phyloP scores from a whole-genome alignment of 345 rosid genomes.

The Alliaria petiolata region DNA sequence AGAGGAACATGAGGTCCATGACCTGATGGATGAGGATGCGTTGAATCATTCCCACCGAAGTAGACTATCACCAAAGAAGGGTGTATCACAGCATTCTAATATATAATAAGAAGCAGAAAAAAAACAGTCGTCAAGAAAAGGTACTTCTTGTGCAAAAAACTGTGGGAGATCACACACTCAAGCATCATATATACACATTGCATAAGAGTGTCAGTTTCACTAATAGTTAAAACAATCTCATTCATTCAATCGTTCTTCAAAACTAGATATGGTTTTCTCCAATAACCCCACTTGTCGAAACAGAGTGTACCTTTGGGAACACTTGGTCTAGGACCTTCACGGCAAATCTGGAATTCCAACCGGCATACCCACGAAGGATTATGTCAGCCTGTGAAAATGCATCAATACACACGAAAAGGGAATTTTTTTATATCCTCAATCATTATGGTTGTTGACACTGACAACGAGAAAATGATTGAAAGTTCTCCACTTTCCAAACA shows the following conservation, averaged over 20 bases:
- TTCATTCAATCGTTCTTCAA: no score
- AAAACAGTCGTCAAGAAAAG: background rate
- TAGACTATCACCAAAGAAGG: slow-evolving; percentile 88
- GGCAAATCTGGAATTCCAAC: slow-evolving; percentile 86
- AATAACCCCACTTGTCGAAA: background rate
- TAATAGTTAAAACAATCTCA: background rate
- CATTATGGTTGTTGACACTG: slow-evolving; percentile 14
- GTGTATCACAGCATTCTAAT: slow-evolving; percentile 60
- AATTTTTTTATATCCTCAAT: background rate
- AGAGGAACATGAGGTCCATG: slow-evolving; percentile 88
- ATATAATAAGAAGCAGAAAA: background rate
- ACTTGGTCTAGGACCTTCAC: slow-evolving; percentile 60
- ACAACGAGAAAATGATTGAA: no score
- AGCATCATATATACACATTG: background rate
- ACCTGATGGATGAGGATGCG: slow-evolving; percentile 56
- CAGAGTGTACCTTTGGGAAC: slow-evolving; percentile 67
- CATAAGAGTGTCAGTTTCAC: background rate
- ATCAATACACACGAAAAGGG: background rate
- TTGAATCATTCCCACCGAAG: slow-evolving; percentile 93
- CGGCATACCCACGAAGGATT: slow-evolving; percentile 71
- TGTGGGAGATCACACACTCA: background rate
- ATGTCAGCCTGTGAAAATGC: slow-evolving; percentile 63
- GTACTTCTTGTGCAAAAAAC: background rate
- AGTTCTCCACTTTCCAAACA: background rate
- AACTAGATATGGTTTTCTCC: no score